Evolutionary conservation across 768 basidiomycete species (phyloP), one percentile per base, ranked within the genome.

Genomic region (Termitomyces titanicus): DNA sequence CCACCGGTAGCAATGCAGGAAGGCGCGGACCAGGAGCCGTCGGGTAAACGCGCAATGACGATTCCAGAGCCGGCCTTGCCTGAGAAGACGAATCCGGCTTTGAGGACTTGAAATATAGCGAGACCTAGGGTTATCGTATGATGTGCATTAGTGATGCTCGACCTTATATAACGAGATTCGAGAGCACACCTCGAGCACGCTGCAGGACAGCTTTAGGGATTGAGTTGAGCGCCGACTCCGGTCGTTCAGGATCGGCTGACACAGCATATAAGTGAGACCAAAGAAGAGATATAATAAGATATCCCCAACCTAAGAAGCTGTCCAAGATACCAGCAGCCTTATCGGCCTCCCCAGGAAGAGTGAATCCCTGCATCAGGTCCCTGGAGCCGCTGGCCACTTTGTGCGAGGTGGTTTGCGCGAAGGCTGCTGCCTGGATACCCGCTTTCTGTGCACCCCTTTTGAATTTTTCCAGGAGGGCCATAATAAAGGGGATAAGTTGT

Each of bases 1-100:
- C 96, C 96, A 17, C 91, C 95, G 0, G 94, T 98, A 29, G 92
- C 95, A 66, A 98, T 96, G 74, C 95, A 98, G 22, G 91, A 94
- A 3, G 96, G 96, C 1, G 96, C 96, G 46, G 90, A 93, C 94
- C 94, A 97, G 10, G 92, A 94, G 62, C 96, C 96, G 65, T 98
- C 94, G 9, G 92, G 89, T 42, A 95, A 81, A 12, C 94, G 87
- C 18, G 94, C 89, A 66, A 97, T 89, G 72, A 98, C 92, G 59
- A 96, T 70, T 13, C 95, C 95, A 1, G 92, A 94, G 44, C 95
- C 95, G 0, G 91, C 92, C 72, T 94, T 96, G 46, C 92, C 95
- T 11, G 90, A 92, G 79, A 96, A 95, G 51, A 95, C 84, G 75
- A 98, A 96, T 2, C 95, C 94, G 4, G 92, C 92, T 72, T 92